Evolutionary conservation across 202 grass and related monocot species (phyloP), one percentile per base, ranked within the genome.

Genomic region (Carex arenaria): DNA sequence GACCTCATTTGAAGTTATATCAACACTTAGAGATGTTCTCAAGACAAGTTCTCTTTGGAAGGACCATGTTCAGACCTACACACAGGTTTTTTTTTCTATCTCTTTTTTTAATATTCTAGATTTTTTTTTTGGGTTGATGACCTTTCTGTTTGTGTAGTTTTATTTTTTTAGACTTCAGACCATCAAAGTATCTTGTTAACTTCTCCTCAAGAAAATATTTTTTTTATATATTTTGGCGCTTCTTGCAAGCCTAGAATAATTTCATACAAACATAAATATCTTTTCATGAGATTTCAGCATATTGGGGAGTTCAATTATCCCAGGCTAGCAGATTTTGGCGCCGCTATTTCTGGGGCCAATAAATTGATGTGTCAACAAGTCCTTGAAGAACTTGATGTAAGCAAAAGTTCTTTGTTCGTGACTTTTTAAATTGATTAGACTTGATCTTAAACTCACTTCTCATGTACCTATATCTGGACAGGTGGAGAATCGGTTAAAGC

Each of bases 1-100:
- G 64, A 99, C 93, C 18, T 93, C 93, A 79, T 99, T 95, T 78
- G 96, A 99, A 95, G 96, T 99, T 84, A 99, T 95, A 93, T 92
- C 96, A 84, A 99, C 96, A 80, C 90, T 99, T 80, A 89, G 96
- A 91, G 96, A 95, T 77, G 93, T 99, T 84, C 88, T 95, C 63
- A 94, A 80, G 81, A 84, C 89, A 84, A 98, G 91, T 87, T 74
- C 90, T 72, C 89, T 95, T 90, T 98, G 95, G 95, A 98, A 90
- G 84, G 96, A 99, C 79, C 96, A 95, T 82, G 89, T 99, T 72
- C 96, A 99, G 88, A 92, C 91, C 43, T 95, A 99, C 85, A 90
- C 90, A 73, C 89, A 95, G 89, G 96, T 95, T 63, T 68, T 70
- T 40, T 72, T 69, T 17, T 30, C 79, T 23, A 49, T 28, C 77